Base-by-base conservation (phyloP, 352 stramenopile genomes). In the Globisporangium nunn region DNA sequence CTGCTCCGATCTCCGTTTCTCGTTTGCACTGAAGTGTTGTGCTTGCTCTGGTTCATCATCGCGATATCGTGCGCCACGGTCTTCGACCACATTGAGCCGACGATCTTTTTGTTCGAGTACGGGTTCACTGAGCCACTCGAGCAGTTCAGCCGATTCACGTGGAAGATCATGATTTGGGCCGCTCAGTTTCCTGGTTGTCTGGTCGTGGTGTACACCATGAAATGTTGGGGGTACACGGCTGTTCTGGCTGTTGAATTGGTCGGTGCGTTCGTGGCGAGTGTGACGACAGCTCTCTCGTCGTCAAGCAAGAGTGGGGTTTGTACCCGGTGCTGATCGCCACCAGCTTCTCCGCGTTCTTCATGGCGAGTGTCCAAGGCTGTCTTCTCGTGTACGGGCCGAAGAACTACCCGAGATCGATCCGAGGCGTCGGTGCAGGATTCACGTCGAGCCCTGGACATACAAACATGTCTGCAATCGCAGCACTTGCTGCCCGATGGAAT, bases 371-470 rank as follows among this genome's bases (percentile, higher is more conserved):
- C 1, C 88, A 78, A 76, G 78, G 81, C 15, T 80, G 75, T 33
- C 67, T 91, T 2, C 87, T 88, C 61, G 75, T 78, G 17, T 91
- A 87, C 66, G 88, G 78, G 0, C 78, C 78, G 0, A 76, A 88
- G 61, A 88, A 91, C 65, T 91, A 88, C 67, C 75, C 74, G 55
- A 88, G 76, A 30, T 65, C 68, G 14, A 87, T 88, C 43, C 81
- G 81, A 10, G 81, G 74, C 55, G 87, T 87, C 52, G 78, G 78
- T 11, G 69, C 74, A n/a, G 72, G 75, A 5, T 88, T 88, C 49
- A 71, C 80, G 2, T 77, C 66, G 30, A 77, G 74, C n/a, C 81
- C 88, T 46, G 85, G 72, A 6, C 31, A 35, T 35, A 35, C 31
- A 35, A 35, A 6, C 31, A 35, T 35, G 31, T 35, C 31, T 35